Evolutionary conservation across 2,329 filamentous ascomycete species (phyloP).

Genomic region (Nemania sp.): DNA sequence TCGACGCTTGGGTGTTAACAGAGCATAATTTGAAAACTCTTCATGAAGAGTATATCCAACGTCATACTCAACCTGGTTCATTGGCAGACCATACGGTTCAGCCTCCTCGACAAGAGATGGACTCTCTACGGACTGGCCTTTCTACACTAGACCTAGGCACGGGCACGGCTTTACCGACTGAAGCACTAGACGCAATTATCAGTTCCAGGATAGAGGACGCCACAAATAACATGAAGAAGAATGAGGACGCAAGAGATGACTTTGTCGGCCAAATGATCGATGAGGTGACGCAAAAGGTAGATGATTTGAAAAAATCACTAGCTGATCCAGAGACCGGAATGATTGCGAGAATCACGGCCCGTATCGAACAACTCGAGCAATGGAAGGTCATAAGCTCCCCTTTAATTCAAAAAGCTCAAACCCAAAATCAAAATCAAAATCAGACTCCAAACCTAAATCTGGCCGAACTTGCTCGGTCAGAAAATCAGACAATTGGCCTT

Average conservation of each 20-base stretch:
- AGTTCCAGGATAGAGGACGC: constrained; percentile 5
- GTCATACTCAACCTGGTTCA: not conserved
- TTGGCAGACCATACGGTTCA: not conserved
- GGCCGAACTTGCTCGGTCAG: constrained; percentile 10
- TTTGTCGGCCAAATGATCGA: constrained; percentile 29
- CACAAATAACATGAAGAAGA: constrained; percentile 2
- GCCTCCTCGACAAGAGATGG: constrained; percentile 1
- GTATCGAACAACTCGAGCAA: constrained; percentile 17
- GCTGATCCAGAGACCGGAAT: no score
- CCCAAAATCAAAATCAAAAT: constrained; percentile 14
- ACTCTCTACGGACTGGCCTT: not conserved
- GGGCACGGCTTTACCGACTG: not conserved
- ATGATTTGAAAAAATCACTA: no score
- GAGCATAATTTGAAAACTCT: constrained; percentile 17
- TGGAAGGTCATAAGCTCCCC: constrained; percentile 12
- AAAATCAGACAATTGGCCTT: constrained; percentile 5
- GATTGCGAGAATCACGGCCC: not conserved
- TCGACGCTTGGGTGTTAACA: constrained; percentile 15
- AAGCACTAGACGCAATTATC: constrained; percentile 9
- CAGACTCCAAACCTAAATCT: constrained; percentile 6
- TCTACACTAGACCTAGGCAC: not conserved
- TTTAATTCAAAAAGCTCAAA: constrained; percentile 16
- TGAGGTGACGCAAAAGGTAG: no score
- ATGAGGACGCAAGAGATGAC: constrained; percentile 21
- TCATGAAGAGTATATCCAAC: constrained; percentile 16